Evolutionary conservation across 441 rosid genomes (phyloP).

Genomic region (Corymbia citriodora): DNA sequence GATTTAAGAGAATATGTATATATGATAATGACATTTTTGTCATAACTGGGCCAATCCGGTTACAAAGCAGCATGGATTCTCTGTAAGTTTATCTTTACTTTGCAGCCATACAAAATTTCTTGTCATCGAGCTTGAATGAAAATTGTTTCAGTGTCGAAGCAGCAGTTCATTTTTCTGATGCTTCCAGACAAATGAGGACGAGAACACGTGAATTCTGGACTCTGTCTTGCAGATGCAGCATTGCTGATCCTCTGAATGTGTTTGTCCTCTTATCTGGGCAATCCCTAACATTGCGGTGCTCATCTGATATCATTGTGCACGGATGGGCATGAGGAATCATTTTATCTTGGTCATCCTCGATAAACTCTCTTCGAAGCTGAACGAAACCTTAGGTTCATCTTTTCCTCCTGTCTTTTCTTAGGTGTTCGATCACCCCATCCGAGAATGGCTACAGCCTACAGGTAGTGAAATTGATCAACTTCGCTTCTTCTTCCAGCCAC

Average conservation of each 20-base stretch:
- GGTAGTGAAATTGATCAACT: background rate
- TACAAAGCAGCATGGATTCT: background rate
- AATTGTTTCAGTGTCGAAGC: background rate
- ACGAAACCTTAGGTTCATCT: background rate
- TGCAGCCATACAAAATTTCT: background rate
- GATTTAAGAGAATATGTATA: background rate
- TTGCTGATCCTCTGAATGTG: background rate
- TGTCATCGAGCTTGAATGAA: background rate
- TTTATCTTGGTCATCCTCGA: background rate
- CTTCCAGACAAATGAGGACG: background rate
- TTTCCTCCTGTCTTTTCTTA: background rate
- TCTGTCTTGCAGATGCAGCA: background rate
- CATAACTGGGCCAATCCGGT: background rate
- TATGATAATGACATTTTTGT: background rate
- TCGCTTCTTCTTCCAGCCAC: background rate
- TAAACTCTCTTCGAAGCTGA: background rate
- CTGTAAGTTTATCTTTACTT: background rate
- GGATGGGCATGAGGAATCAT: background rate
- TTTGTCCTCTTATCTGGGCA: background rate
- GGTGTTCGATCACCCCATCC: background rate
- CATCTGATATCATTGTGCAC: background rate
- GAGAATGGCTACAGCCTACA: background rate
- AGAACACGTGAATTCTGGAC: background rate
- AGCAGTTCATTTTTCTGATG: background rate
- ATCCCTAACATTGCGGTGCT: background rate